Evolutionary conservation across 1,284 basidiomycete species (phyloP).

Genomic region (Leccinum glutinopallens): DNA sequence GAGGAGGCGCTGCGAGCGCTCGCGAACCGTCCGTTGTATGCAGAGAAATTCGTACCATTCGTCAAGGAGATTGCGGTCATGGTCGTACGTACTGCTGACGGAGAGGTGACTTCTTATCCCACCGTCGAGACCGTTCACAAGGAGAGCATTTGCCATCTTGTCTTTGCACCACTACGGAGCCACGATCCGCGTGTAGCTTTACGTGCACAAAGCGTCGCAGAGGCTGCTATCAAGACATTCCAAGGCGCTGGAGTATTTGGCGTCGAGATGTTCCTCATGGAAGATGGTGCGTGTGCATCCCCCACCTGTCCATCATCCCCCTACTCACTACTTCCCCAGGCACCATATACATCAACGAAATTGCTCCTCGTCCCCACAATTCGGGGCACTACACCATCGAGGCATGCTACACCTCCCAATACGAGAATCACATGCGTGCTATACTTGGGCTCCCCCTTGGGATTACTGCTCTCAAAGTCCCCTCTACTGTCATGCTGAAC

Average conservation of each 20-base stretch:
- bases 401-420: slow-evolving; percentile 95
- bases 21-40: slow-evolving; percentile 77
- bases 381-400: slow-evolving; percentile 99
- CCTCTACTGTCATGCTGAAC: slow-evolving; percentile 93
- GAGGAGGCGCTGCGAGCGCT: slow-evolving; percentile 69
- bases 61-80: slow-evolving; percentile 94
- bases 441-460: slow-evolving; percentile 92
- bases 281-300: slow-evolving; percentile 59
- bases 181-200: slow-evolving; percentile 58
- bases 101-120: slow-evolving; percentile 85
- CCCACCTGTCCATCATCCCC: background rate
- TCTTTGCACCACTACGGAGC: slow-evolving; percentile 82
- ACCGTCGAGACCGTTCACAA: slow-evolving; percentile 96
- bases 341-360: slow-evolving; percentile 89
- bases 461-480: slow-evolving; percentile 86
- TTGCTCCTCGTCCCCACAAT: slow-evolving; percentile 99
- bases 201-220: slow-evolving; percentile 76
- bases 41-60: slow-evolving; percentile 94
- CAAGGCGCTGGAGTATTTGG: slow-evolving; percentile 95
- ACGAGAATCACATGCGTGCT: slow-evolving; percentile 97
- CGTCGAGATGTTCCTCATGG: slow-evolving; percentile 96
- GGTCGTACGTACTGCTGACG: slow-evolving; percentile 84
- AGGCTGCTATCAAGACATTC: slow-evolving; percentile 80
- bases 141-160: slow-evolving; percentile 92
- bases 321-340: slow-evolving; percentile 47